phyloP scores from a whole-genome alignment of 2,329 filamentous ascomycete genomes.

The Cercospora canescens region DNA sequence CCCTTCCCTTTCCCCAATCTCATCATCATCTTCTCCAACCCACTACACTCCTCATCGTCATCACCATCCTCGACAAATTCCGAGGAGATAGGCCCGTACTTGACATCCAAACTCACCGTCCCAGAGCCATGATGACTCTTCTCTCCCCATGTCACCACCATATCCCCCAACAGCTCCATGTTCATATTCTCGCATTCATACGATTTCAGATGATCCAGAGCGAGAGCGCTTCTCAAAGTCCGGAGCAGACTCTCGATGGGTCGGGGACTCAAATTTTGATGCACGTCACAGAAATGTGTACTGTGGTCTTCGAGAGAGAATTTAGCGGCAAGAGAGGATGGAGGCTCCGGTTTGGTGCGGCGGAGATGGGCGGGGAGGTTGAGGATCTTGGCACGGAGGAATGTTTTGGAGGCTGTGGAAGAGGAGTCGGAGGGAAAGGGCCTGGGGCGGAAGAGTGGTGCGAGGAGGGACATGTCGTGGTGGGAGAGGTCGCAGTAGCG shows the following conservation, averaged over 20 bases:
- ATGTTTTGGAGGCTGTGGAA: slow-evolving; percentile 9
- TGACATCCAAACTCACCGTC: not conserved
- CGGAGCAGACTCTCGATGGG: slow-evolving; percentile 26
- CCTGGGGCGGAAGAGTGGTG: slow-evolving; percentile 18
- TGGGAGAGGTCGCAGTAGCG: slow-evolving; percentile 24
- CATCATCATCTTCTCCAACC: not conserved
- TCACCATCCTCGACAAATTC: slow-evolving; percentile 4
- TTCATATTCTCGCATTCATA: slow-evolving; percentile 3
- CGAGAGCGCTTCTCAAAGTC: slow-evolving; percentile 14
- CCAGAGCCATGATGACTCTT: slow-evolving; percentile 5
- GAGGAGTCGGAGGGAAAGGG: slow-evolving; percentile 3
- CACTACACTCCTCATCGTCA: not conserved
- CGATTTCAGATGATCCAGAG: not conserved
- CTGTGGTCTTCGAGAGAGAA: not conserved
- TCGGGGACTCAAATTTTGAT: slow-evolving; percentile 24
- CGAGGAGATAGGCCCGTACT: slow-evolving; percentile 1
- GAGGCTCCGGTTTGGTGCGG: not conserved
- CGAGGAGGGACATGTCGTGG: slow-evolving; percentile 23
- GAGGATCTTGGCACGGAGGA: slow-evolving; percentile 19
- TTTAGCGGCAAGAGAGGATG: not conserved
- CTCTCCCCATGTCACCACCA: slow-evolving; percentile 20
- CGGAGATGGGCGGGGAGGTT: slow-evolving; percentile 27
- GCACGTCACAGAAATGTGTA: slow-evolving; percentile 23
- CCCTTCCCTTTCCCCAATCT: not conserved
- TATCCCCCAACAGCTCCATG: slow-evolving; percentile 18